phyloP scores from a whole-genome alignment of 805 yeast species.

The Helenozyma rhizophorensis region DNA sequence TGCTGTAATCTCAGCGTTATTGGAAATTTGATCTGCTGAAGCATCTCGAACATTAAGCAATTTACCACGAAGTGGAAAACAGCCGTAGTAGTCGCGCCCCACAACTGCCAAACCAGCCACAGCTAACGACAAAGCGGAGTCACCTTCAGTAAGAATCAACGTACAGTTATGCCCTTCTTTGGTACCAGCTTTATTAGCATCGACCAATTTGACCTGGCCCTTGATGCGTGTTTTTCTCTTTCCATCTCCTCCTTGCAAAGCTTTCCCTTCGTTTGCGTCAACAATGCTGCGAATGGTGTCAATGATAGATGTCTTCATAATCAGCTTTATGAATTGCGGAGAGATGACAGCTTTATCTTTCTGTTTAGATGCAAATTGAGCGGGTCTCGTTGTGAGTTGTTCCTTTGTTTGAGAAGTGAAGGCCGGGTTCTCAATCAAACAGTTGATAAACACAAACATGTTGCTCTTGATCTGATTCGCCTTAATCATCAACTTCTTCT shows the following conservation, averaged over 20 bases:
- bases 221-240: constrained; percentile 78
- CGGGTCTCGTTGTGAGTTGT: constrained; percentile 82
- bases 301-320: constrained; percentile 60
- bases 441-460: constrained; percentile 86
- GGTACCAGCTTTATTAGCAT: constrained; percentile 96
- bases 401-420: constrained; percentile 97
- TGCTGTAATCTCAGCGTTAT: constrained; percentile 92
- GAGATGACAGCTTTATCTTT: constrained; percentile 57
- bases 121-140: constrained; percentile 89
- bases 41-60: constrained; percentile 95
- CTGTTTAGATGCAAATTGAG: constrained; percentile 80
- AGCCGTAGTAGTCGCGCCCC: constrained; percentile 92
- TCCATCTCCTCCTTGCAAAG: constrained; percentile 86
- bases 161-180: constrained; percentile 90
- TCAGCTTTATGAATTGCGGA: constrained; percentile 68
- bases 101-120: constrained; percentile 92
- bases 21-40: constrained; percentile 88
- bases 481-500: constrained; percentile 64
- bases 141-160: constrained; percentile 92
- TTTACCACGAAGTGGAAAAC: constrained; percentile 94
- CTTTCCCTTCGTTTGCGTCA: constrained; percentile 83
- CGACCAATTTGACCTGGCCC: constrained; percentile 84
- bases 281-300: constrained; percentile 80
- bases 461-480: constrained; percentile 87
- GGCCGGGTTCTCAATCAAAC: constrained; percentile 93